Evolutionary conservation across 306 rosid species (phyloP).

Genomic region (Astragalus glycyphyllos): DNA sequence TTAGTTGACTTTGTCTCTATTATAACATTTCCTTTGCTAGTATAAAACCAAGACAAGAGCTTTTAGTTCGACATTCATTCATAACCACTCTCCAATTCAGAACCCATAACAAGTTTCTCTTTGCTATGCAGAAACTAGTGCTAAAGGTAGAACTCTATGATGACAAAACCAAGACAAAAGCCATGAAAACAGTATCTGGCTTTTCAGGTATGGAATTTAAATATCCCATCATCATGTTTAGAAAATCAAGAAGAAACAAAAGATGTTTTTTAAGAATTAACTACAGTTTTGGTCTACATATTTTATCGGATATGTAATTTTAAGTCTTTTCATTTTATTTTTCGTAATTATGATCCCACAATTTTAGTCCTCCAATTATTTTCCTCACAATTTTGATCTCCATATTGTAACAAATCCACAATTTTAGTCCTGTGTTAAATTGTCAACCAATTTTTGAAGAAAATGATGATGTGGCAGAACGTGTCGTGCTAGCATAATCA

Average conservation of each 20-base stretch:
- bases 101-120: not conserved
- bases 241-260: not conserved
- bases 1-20: constrained; percentile 28
- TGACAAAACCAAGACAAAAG: constrained; percentile 57
- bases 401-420: too few species aligned
- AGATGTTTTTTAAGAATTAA: too few species aligned
- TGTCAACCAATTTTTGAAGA: too few species aligned
- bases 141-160: constrained; percentile 58
- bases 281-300: too few species aligned
- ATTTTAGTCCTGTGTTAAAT: too few species aligned
- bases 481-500: too few species aligned
- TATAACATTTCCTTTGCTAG: not conserved
- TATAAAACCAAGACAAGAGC: constrained; percentile 29
- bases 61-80: constrained; percentile 9
- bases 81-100: not conserved
- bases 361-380: too few species aligned
- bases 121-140: constrained; percentile 62
- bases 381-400: too few species aligned
- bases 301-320: too few species aligned
- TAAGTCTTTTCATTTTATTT: too few species aligned
- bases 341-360: too few species aligned
- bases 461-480: too few species aligned
- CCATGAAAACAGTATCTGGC: constrained; percentile 74
- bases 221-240: not conserved
- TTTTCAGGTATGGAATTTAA: constrained; percentile 53